These are phyloP conservation scores for Spergularia marina DNA, from an alignment of 148 eudicot genomes.

Conservation along the genomic window DNA sequence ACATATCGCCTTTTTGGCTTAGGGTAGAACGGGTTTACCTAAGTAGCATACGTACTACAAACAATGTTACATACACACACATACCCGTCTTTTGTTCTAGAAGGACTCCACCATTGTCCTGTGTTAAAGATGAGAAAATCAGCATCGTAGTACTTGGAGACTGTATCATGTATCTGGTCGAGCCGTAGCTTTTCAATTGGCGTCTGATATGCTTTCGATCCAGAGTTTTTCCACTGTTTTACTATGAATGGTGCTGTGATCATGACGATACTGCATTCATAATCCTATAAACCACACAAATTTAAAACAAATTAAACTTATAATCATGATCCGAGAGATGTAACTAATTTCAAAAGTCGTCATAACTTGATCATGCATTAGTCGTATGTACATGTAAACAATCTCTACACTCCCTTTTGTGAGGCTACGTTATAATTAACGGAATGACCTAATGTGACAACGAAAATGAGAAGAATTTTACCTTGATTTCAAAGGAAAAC, in stretches of 20 bases:
- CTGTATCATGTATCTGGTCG: conserved; percentile 37
- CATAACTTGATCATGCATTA: too few species aligned
- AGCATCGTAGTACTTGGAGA: conserved; percentile 38
- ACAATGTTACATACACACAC: background rate
- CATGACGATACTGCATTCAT: conserved; percentile 45
- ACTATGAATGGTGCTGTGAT: conserved; percentile 55
- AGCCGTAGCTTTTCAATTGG: conserved; percentile 41
- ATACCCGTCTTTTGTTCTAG: conserved; percentile 49
- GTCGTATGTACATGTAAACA: too few species aligned
- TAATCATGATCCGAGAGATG: too few species aligned
- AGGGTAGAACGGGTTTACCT: background rate
- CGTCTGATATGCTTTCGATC: conserved; percentile 15
- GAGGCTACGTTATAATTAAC: too few species aligned
- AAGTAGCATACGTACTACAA: background rate
- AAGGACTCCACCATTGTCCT: conserved; percentile 67
- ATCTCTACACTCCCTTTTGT: too few species aligned
- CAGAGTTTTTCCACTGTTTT: conserved; percentile 19
- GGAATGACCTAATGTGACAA: too few species aligned
- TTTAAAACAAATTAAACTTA: background rate
- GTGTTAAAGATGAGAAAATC: conserved; percentile 64
- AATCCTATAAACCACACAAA: conserved; percentile 38
- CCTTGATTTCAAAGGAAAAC: conserved; percentile 45
- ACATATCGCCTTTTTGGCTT: too few species aligned
- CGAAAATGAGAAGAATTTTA: background rate
- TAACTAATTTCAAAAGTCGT: too few species aligned